Base-by-base conservation (phyloP, 805 yeast species). In the Maudiozyma barnettii region DNA sequence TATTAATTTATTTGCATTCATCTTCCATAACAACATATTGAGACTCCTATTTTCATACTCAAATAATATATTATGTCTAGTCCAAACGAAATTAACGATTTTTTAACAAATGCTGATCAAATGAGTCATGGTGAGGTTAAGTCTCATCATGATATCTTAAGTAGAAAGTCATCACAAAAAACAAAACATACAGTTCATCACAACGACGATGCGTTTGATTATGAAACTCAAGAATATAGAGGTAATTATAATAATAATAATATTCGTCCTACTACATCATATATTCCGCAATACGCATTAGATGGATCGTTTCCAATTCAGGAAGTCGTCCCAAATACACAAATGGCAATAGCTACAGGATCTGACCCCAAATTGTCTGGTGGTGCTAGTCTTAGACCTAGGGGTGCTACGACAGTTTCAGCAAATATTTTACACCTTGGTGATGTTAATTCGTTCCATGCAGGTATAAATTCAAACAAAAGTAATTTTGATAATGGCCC, bases 311-410 rank as follows among this genome's bases (percentile, higher is more conserved):
- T 45, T 37, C 60, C 63, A 5, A 59, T 61, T 14, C 65, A 60
- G 41, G 65, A 63, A 46, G 66, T 63, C 23, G 55, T 60, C 2
- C 64, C 67, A 21, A 63, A 62, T 40, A 54, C 66, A 8, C 58
- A 59, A 33, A 51, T 54, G 45, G 56, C 56, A 9, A 50, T 55
- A 45, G 46, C 55, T 14, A 38, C 56, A 9, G 53, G 57, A 12
- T 22, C 50, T 2, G 55, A 53, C 10, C n/a, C 44, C 16, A 40
- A 40, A 12, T 19, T 16, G 14, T 45, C 38, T 16, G 12, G 26
- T 21, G 23, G 42, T 23, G 33, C 40, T 35, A 47, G 49, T 26
- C 43, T 56, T 12, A 49, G 59, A 45, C 47, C 54, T 13, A 49
- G 59, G 39, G 54, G 52, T 16, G 49, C 45, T 23, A 47, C 58